These are phyloP conservation scores for Kwoniella sp. DNA, from an alignment of 768 basidiomycete genomes.

Conservation along the genomic window DNA sequence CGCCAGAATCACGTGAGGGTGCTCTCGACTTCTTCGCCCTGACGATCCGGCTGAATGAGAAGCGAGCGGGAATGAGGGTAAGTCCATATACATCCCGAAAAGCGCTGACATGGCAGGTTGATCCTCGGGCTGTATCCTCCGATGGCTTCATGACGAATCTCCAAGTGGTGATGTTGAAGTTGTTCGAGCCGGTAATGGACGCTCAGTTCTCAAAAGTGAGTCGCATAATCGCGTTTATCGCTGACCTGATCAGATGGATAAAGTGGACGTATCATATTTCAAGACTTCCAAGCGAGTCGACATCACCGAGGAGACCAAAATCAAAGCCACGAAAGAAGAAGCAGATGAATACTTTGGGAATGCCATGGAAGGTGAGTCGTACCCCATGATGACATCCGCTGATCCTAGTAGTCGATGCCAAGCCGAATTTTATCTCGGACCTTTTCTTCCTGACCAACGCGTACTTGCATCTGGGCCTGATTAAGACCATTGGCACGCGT, in stretches of 20 bases:
- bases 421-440: conserved; percentile 91
- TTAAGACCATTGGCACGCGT: conserved; percentile 75
- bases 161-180: conserved; percentile 75
- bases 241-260: conserved; percentile 68
- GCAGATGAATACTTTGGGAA: conserved; percentile 69
- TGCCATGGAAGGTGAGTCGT: conserved; percentile 52
- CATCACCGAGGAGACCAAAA: conserved; percentile 84
- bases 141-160: conserved; percentile 93
- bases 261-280: conserved; percentile 82
- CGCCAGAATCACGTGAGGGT: conserved; percentile 73
- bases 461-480: conserved; percentile 84
- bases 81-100: conserved; percentile 3
- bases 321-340: conserved; percentile 88
- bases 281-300: conserved; percentile 71
- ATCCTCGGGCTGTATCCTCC: conserved; percentile 78
- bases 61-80: conserved; percentile 88
- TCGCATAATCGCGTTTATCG: neutral
- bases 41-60: conserved; percentile 73
- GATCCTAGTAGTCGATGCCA: conserved; percentile 58
- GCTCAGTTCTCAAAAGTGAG: conserved; percentile 79
- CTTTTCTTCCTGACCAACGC: conserved; percentile 87
- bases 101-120: conserved; percentile 63
- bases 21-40: conserved; percentile 80
- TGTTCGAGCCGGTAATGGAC: conserved; percentile 95
- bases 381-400: neutral